Conservation (phyloP, 768 basidiomycete species). For the Boletus sp. region DNA sequence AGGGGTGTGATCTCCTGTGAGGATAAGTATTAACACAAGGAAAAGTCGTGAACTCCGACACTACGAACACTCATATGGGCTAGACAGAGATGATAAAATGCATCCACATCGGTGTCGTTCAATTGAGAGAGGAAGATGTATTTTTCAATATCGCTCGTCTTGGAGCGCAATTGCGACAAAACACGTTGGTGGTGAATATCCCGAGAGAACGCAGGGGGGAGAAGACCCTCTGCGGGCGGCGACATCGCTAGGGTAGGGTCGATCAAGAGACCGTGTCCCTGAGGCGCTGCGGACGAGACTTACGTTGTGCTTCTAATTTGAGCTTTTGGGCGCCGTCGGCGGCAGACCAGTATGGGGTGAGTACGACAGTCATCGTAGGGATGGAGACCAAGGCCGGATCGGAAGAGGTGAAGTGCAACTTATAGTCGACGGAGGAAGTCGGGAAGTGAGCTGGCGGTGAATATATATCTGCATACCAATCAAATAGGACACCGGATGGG, state of each 20-base stretch:
- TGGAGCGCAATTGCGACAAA: constrained; percentile 69
- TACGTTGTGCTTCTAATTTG: constrained; percentile 56
- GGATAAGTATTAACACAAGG: not conserved
- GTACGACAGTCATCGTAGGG: constrained; percentile 50
- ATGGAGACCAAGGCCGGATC: not conserved
- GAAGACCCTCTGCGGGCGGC: constrained; percentile 49
- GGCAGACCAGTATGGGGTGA: constrained; percentile 65
- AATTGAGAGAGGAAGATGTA: constrained; percentile 81
- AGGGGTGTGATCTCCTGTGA: constrained; percentile 61
- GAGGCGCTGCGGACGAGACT: not conserved
- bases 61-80: constrained; percentile 49
- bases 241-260: constrained; percentile 35
- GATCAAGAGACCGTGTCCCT: not conserved
- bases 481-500: not conserved
- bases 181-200: constrained; percentile 55
- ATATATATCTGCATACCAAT: constrained; percentile 3
- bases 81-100: constrained; percentile 78
- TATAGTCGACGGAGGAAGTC: constrained; percentile 11
- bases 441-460: not conserved
- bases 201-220: constrained; percentile 56
- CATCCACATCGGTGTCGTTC: constrained; percentile 63
- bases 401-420: not conserved
- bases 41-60: not conserved
- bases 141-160: constrained; percentile 73
- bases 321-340: constrained; percentile 67